phyloP scores from a whole-genome alignment of 345 rosid species.

The Microcos paniculata region DNA sequence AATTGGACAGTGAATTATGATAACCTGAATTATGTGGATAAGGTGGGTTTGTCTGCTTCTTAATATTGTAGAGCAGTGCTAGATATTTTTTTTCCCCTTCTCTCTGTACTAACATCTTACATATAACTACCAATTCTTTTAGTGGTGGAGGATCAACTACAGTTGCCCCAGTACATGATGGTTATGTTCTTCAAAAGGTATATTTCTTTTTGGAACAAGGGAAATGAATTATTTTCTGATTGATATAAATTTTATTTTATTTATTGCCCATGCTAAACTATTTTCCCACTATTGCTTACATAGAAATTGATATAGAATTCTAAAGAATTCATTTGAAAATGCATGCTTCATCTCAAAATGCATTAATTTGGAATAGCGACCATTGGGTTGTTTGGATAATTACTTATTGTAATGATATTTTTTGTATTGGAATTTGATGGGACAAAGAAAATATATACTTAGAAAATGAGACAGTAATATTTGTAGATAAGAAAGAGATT shows the following conservation, averaged over 20 bases:
- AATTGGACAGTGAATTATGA: background rate
- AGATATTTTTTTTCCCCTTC: background rate
- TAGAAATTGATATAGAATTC: background rate
- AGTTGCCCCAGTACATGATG: slow-evolving; percentile 95
- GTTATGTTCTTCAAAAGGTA: slow-evolving; percentile 98
- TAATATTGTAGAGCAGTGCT: background rate
- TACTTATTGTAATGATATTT: too few species aligned
- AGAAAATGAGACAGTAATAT: too few species aligned
- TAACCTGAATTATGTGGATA: background rate
- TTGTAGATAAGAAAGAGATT: too few species aligned
- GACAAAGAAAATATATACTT: too few species aligned
- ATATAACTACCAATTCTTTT: slow-evolving; percentile 18
- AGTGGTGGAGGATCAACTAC: slow-evolving; percentile 99
- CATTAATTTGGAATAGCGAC: too few species aligned
- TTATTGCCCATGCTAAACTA: background rate
- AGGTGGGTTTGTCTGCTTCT: background rate
- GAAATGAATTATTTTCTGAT: background rate
- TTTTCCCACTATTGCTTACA: background rate
- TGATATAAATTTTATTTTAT: background rate
- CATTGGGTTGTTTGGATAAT: too few species aligned
- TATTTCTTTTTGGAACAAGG: background rate
- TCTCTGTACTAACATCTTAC: slow-evolving; percentile 5
- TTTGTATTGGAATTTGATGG: too few species aligned
- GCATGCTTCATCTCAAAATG: too few species aligned
- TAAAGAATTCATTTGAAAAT: too few species aligned